Evolutionary conservation across 306 rosid genomes (phyloP).

Genomic region (Inga laurina): DNA sequence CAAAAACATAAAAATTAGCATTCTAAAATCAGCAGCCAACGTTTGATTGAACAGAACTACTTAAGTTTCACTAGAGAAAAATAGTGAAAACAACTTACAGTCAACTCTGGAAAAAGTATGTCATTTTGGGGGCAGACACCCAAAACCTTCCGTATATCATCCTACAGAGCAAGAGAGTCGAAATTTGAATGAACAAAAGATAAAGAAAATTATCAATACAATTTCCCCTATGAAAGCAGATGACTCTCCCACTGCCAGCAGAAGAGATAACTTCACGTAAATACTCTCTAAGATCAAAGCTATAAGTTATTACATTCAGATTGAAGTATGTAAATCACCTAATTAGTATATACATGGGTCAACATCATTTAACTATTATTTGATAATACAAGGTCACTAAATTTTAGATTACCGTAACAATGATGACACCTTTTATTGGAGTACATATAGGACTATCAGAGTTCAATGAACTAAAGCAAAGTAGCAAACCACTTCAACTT

Average conservation of each 20-base stretch:
- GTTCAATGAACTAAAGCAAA: background rate
- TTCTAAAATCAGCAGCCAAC: slow-evolving; percentile 27
- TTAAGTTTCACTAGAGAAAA: slow-evolving; percentile 20
- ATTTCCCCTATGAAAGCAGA: background rate
- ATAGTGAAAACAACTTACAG: slow-evolving; percentile 56
- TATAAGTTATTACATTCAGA: background rate
- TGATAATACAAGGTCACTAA: background rate
- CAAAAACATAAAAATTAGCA: slow-evolving; percentile 7
- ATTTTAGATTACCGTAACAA: background rate
- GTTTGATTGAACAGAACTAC: slow-evolving; percentile 20
- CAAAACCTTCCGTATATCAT: slow-evolving; percentile 90
- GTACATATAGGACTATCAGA: background rate
- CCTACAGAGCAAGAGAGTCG: slow-evolving; percentile 52
- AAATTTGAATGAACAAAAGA: slow-evolving; percentile 28
- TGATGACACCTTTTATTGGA: background rate
- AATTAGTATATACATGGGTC: background rate
- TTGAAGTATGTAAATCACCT: background rate
- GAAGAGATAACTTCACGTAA: background rate
- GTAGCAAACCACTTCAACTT: slow-evolving; percentile 33
- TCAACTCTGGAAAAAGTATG: slow-evolving; percentile 89
- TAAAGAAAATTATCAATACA: slow-evolving; percentile 7
- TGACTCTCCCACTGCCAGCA: background rate
- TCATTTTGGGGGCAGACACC: slow-evolving; percentile 98
- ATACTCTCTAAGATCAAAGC: background rate
- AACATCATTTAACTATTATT: slow-evolving; percentile 8